A percentile compares a stretch with the other conserved stretches of the same genome.
phyloP scores from a whole-genome alignment of 2,329 filamentous ascomycete species.

The Cladophialophora immunda region DNA sequence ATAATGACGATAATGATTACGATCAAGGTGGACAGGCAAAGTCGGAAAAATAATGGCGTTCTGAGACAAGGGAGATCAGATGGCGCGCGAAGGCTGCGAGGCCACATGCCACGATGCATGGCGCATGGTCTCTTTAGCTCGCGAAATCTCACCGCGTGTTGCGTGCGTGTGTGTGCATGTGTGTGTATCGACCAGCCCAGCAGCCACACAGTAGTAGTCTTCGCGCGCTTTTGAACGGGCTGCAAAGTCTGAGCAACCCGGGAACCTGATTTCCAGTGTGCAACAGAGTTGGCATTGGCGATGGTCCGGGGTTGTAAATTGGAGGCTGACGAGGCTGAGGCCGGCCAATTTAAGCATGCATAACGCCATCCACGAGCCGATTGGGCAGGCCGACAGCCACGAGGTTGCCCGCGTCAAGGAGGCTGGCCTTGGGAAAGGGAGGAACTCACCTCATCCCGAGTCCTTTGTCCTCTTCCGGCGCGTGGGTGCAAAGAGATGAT shows the following conservation, averaged over 20 bases:
- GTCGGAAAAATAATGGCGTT: neutral
- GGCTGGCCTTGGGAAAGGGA: neutral
- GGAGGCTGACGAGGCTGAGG: slow-evolving; percentile 5
- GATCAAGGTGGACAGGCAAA: too few relatives aligned
- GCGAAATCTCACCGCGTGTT: too few relatives aligned
- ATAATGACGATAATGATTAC: neutral
- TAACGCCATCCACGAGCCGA: slow-evolving; percentile 1
- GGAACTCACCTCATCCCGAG: neutral
- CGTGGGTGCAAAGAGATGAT: neutral
- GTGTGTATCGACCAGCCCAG: neutral
- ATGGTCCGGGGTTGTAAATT: neutral
- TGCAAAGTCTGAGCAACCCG: neutral
- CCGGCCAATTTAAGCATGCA: slow-evolving; percentile 1
- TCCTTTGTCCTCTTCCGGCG: neutral
- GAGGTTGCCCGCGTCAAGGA: neutral
- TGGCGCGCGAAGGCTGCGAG: neutral
- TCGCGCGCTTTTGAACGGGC: neutral
- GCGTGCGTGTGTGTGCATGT: too few relatives aligned
- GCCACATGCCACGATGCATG: neutral
- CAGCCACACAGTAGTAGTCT: neutral
- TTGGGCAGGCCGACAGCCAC: neutral
- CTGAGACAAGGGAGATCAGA: neutral
- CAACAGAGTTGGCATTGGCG: neutral
- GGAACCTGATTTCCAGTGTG: neutral
- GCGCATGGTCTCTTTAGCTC: too few relatives aligned